phyloP scores from a whole-genome alignment of 306 rosid species.

The Vigna unguiculata region DNA sequence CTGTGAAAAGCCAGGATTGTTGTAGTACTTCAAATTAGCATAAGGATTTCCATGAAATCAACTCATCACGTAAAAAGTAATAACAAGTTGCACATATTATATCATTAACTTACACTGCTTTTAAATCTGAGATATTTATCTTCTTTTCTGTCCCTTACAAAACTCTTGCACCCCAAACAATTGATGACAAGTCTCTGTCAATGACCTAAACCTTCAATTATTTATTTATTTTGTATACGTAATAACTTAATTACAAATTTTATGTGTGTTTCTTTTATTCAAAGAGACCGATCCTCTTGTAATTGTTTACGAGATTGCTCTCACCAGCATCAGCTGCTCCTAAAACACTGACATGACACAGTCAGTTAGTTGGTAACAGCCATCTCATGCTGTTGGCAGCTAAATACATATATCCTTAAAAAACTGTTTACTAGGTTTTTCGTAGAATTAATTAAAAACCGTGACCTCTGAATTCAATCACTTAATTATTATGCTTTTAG shows the following conservation, averaged over 20 bases:
- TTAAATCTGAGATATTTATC: background rate
- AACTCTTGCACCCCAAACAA: conserved; percentile 28
- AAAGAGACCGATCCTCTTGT: background rate
- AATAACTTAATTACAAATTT: background rate
- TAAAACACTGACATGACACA: background rate
- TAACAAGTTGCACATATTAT: background rate
- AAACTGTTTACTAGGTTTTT: conserved; percentile 17
- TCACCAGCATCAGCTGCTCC: background rate
- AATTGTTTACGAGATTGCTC: background rate
- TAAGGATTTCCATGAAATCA: background rate
- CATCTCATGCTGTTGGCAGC: background rate
- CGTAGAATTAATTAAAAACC: background rate
- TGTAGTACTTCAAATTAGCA: background rate
- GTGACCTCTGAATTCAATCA: background rate
- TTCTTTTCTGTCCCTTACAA: background rate
- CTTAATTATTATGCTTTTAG: background rate
- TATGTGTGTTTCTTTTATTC: conserved; percentile 10
- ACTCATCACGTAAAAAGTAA: background rate
- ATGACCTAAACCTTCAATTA: background rate
- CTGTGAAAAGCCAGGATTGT: background rate
- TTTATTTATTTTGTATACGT: background rate
- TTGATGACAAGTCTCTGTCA: conserved; percentile 33
- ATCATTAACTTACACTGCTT: background rate
- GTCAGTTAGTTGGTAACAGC: background rate
- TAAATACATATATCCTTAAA: background rate